Evolutionary conservation across 345 rosid genomes (phyloP).

Genomic region (Brassica napus): Da-Ae NC_063451.1:15999501-16000000

Average conservation of each 20-base stretch:
- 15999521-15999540: constrained; percentile 84
- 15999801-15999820: too few species aligned
- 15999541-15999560: constrained; percentile 94
- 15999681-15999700: constrained; percentile 44
- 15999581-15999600: constrained; percentile 89
- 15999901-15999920: too few species aligned
- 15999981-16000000: too few species aligned
- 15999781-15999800: too few species aligned
- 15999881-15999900: too few species aligned
- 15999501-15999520: constrained; percentile 79
- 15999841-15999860: too few species aligned
- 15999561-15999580: constrained; percentile 88
- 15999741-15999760: background rate
- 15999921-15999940: too few species aligned
- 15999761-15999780: background rate
- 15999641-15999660: background rate
- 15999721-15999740: constrained; percentile 43
- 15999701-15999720: constrained; percentile 36
- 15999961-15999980: too few species aligned
- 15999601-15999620: constrained; percentile 31
- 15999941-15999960: too few species aligned
- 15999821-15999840: too few species aligned
- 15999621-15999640: constrained; percentile 23
- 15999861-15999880: too few species aligned
- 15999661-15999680: constrained; percentile 42